Conservation (phyloP, 148 eudicot species). For the Nepenthes gracilis region DNA sequence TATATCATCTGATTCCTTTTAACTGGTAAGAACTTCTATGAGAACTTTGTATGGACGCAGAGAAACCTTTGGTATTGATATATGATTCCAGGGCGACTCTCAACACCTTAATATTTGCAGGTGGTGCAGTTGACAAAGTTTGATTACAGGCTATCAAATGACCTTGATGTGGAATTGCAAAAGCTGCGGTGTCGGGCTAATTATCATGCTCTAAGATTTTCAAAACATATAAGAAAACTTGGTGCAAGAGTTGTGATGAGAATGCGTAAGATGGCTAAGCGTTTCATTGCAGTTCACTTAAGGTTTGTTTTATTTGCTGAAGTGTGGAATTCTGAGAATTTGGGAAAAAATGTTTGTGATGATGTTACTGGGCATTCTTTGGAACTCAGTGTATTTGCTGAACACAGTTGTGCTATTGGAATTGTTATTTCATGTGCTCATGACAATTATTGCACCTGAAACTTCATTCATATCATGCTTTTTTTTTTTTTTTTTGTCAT, state of each 20-base stretch:
- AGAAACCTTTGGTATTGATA: not conserved
- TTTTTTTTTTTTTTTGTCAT: too few relatives aligned
- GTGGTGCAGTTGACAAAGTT: conserved; percentile 93
- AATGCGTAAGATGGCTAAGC: conserved; percentile 67
- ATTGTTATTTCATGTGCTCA: too few relatives aligned
- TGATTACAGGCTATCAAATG: conserved; percentile 91
- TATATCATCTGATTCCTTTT: too few relatives aligned
- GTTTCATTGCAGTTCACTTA: conserved; percentile 84
- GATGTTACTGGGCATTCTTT: too few relatives aligned
- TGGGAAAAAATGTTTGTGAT: not conserved
- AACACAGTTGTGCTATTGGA: too few relatives aligned
- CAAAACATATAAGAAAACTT: conserved; percentile 63
- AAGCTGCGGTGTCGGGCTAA: conserved; percentile 94
- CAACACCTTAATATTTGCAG: conserved; percentile 28
- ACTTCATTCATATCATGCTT: too few relatives aligned
- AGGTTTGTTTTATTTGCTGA: conserved; percentile 37
- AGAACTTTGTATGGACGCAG: too few relatives aligned
- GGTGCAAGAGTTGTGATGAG: conserved; percentile 58
- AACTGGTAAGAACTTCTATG: too few relatives aligned
- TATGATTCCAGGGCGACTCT: not conserved
- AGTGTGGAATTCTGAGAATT: not conserved
- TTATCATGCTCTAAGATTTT: conserved; percentile 79
- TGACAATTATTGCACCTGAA: too few relatives aligned
- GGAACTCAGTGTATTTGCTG: too few relatives aligned
- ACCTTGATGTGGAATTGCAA: conserved; percentile 77